Conservation (phyloP, 164 flowering plant genomes). For the Houttuynia cordata region DNA sequence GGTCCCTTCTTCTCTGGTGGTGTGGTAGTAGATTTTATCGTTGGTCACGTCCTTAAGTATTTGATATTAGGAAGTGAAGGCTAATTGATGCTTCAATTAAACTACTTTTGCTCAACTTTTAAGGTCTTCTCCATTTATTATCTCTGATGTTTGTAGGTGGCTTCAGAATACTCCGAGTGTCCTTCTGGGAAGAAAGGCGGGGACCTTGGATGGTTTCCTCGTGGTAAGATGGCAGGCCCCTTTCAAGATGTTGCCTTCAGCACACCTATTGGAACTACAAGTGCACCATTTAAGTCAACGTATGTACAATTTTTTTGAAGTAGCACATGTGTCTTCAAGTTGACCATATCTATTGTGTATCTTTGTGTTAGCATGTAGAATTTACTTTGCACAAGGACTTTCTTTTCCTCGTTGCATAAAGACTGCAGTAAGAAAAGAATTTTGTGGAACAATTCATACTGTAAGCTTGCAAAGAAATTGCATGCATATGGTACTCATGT, state of each 20-base stretch:
- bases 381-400: too few species aligned
- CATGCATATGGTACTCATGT: not conserved
- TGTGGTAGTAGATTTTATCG: too few species aligned
- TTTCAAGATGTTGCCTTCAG: conserved; percentile 96
- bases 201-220: conserved; percentile 98
- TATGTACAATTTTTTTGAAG: conserved; percentile 13
- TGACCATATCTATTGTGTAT: not conserved
- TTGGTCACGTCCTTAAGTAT: too few species aligned
- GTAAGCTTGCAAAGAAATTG: too few species aligned
- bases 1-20: too few species aligned
- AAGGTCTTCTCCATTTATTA: too few species aligned
- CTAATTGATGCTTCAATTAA: too few species aligned
- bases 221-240: conserved; percentile 99
- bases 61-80: too few species aligned
- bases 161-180: conserved; percentile 89
- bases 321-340: too few species aligned
- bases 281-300: conserved; percentile 98
- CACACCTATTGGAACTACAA: conserved; percentile 81
- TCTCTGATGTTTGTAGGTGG: conserved; percentile 33
- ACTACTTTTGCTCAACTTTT: too few species aligned
- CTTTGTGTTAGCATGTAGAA: too few species aligned
- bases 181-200: conserved; percentile 99
- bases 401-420: not conserved
- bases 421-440: not conserved
- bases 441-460: not conserved